These are phyloP conservation scores for Rubia balearica DNA, from an alignment of 305 asterid genomes.

Conservation along the genomic window DNA sequence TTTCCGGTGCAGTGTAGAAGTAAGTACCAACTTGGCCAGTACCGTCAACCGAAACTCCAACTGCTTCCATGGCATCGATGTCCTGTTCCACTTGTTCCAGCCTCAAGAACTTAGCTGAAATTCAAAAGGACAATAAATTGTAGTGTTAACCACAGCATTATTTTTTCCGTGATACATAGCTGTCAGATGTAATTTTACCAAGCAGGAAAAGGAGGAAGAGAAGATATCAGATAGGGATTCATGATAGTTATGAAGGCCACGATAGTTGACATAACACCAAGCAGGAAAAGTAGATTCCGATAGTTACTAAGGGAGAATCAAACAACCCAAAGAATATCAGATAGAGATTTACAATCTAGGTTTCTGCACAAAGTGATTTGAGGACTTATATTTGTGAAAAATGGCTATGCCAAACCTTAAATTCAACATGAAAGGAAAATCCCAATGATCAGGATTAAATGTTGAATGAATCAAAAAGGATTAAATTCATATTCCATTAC, in stretches of 20 bases:
- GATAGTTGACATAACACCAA: background rate
- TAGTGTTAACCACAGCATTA: constrained; percentile 7
- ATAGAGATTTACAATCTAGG: background rate
- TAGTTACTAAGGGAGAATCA: background rate
- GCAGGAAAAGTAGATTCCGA: background rate
- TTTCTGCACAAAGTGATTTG: background rate
- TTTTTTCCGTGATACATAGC: background rate
- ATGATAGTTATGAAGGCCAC: background rate
- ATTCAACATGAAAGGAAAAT: background rate
- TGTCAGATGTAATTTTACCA: background rate
- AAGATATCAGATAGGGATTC: background rate
- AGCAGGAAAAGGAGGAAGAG: background rate
- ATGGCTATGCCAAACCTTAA: background rate
- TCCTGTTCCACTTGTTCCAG: constrained; percentile 95
- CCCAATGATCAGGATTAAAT: background rate
- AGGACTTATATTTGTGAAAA: background rate
- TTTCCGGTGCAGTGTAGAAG: constrained; percentile 96
- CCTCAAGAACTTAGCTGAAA: constrained; percentile 89
- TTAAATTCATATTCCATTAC: background rate
- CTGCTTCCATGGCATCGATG: constrained; percentile 56
- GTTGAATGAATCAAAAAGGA: background rate
- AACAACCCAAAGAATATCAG: background rate
- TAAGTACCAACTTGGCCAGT: constrained; percentile 97
- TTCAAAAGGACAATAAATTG: constrained; percentile 11
- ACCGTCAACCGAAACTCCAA: constrained; percentile 78